Percentiles rank a stretch among this genome's conserved stretches.
Conservation (phyloP, 2,329 filamentous ascomycete species). For the Didymella pomorum region DNA sequence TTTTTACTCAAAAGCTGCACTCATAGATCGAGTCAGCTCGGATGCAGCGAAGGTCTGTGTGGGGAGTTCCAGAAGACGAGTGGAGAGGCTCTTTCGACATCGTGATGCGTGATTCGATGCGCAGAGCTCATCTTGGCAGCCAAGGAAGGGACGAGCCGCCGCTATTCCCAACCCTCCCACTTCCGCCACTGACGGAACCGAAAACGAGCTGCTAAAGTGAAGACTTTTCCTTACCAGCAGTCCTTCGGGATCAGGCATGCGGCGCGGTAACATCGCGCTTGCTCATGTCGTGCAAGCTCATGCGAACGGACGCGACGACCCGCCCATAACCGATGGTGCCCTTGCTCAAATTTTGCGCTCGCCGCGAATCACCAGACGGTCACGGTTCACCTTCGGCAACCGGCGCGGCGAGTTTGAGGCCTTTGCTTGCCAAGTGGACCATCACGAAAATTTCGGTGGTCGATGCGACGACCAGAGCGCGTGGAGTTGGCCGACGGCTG, state of each 20-base stretch:
- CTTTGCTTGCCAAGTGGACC: constrained; percentile 40
- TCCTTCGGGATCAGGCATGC: constrained; percentile 18
- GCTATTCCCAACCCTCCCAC: constrained; percentile 23
- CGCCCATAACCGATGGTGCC: constrained; percentile 36
- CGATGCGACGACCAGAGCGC: constrained; percentile 36
- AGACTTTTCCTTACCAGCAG: constrained; percentile 37
- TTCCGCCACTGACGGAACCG: constrained; percentile 27
- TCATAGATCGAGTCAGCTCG: constrained; percentile 24
- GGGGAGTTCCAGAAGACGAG: constrained; percentile 8
- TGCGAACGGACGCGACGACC: constrained; percentile 29
- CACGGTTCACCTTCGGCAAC: constrained; percentile 31
- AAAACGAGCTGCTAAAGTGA: constrained; percentile 29
- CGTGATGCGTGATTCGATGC: constrained; percentile 18
- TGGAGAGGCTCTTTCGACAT: constrained; percentile 6
- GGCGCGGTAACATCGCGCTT: constrained; percentile 24
- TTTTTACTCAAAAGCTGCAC: constrained; percentile 25
- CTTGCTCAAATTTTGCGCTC: constrained; percentile 35
- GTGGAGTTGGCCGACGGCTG: constrained; percentile 37
- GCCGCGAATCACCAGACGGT: constrained; percentile 30
- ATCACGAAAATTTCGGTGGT: constrained; percentile 44
- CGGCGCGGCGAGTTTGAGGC: constrained; percentile 25
- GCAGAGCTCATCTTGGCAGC: constrained; percentile 25
- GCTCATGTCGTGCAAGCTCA: constrained; percentile 13
- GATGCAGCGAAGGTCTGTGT: constrained; percentile 25
- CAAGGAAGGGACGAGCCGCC: constrained; percentile 40